A percentile compares a stretch with the other conserved stretches of the same genome.
phyloP scores from a whole-genome alignment of 2,329 filamentous ascomycete genomes.

The Ophiostoma sp. region DNA sequence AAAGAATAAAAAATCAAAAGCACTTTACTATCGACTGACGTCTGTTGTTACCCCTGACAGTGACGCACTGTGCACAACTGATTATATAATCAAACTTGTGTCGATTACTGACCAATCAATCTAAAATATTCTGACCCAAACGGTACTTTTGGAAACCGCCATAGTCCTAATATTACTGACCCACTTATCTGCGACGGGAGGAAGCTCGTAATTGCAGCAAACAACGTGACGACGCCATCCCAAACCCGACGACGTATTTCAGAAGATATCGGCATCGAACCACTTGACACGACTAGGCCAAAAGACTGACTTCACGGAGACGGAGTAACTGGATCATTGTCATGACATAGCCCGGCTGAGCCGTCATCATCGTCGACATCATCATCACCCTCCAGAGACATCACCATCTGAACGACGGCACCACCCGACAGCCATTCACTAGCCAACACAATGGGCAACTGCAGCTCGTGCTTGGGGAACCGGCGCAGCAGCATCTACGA shows the following conservation, averaged over 20 bases:
- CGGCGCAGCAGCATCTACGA: slow-evolving; percentile 49
- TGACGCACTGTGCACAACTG: background rate
- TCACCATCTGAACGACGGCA: background rate
- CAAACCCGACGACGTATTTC: background rate
- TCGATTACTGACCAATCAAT: background rate
- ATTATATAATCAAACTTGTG: background rate
- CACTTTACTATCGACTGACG: background rate
- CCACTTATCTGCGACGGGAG: background rate
- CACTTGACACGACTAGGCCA: background rate
- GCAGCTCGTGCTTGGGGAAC: slow-evolving; percentile 55
- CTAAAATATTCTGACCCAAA: background rate
- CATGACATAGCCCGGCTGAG: background rate
- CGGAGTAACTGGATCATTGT: background rate
- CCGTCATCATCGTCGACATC: background rate
- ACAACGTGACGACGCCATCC: background rate
- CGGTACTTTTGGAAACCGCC: background rate
- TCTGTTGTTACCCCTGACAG: background rate
- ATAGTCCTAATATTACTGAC: background rate
- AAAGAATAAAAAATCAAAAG: background rate
- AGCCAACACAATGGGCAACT: slow-evolving; percentile 49
- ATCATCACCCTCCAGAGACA: background rate
- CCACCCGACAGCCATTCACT: background rate
- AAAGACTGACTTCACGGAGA: background rate
- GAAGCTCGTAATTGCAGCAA: slow-evolving; percentile 10
- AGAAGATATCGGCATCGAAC: background rate